phyloP scores from a whole-genome alignment of 2,329 filamentous ascomycete species.

The Neoascochyta sp. region DNA sequence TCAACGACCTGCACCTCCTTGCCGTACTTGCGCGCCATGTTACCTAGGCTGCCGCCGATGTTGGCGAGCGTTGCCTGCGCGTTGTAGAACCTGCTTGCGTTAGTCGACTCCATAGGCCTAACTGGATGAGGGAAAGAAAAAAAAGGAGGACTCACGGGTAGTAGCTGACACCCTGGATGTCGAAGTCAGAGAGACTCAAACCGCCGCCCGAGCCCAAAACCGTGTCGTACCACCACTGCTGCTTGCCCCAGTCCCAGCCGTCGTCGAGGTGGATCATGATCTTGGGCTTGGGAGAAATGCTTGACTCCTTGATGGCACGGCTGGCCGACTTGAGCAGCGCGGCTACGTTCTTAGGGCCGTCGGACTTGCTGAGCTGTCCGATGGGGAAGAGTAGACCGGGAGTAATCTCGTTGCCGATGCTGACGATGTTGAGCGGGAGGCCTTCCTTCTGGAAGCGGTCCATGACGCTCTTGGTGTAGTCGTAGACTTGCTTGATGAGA shows the following conservation, averaged over 20 bases:
- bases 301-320: constrained; percentile 62
- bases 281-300: constrained; percentile 55
- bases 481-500: constrained; percentile 61
- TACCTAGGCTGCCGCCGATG: constrained; percentile 54
- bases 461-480: constrained; percentile 62
- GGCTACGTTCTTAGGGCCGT: constrained; percentile 55
- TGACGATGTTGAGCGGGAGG: constrained; percentile 59
- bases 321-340: constrained; percentile 61
- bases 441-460: constrained; percentile 57
- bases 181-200: constrained; percentile 56
- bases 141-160: too few relatives aligned
- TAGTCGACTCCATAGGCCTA: too few relatives aligned
- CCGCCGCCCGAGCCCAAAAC: constrained; percentile 46
- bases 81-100: too few relatives aligned
- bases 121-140: too few relatives aligned
- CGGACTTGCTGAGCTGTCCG: constrained; percentile 52
- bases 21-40: constrained; percentile 59
- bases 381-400: constrained; percentile 64
- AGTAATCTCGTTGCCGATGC: constrained; percentile 71
- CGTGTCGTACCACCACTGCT: constrained; percentile 62
- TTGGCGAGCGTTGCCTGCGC: constrained; percentile 55
- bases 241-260: constrained; percentile 66
- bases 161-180: constrained; percentile 69
- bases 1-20: constrained; percentile 69
- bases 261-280: constrained; percentile 75